Conservation (phyloP, 768 basidiomycete genomes). For the Kwoniella botswanensis region DNA sequence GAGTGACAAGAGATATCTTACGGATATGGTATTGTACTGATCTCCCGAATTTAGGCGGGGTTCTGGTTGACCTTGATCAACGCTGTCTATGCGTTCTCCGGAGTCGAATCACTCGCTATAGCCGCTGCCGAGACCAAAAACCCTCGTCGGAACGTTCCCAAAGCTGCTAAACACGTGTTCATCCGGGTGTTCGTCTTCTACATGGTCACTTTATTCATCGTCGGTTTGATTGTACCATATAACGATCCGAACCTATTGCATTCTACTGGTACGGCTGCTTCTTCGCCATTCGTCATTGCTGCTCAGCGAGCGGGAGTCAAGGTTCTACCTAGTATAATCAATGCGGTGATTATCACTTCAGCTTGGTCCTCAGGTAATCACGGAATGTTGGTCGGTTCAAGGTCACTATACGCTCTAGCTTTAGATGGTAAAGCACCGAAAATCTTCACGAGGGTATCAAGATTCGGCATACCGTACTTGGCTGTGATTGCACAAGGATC, state of each 20-base stretch:
- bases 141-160: slow-evolving; percentile 46
- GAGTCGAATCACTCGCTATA: slow-evolving; percentile 31
- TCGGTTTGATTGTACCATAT: slow-evolving; percentile 77
- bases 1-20: not conserved
- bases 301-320: slow-evolving; percentile 43
- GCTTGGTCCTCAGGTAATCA: slow-evolving; percentile 53
- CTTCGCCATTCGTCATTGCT: slow-evolving; percentile 46
- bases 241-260: slow-evolving; percentile 50
- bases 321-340: slow-evolving; percentile 50
- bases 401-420: slow-evolving; percentile 54
- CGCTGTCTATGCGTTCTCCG: slow-evolving; percentile 32
- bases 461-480: slow-evolving; percentile 53
- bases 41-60: not conserved
- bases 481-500: slow-evolving; percentile 38
- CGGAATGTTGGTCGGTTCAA: slow-evolving; percentile 47
- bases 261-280: slow-evolving; percentile 39
- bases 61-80: slow-evolving; percentile 32
- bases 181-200: slow-evolving; percentile 78
- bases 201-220: slow-evolving; percentile 69
- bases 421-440: slow-evolving; percentile 50
- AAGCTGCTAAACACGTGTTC: slow-evolving; percentile 51
- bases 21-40: not conserved
- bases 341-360: slow-evolving; percentile 46
- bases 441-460: slow-evolving; percentile 45
- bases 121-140: slow-evolving; percentile 46